These are phyloP conservation scores for Aspergillus nomiae DNA, from an alignment of 2,329 filamentous ascomycete species.

Conservation along the genomic window DNA sequence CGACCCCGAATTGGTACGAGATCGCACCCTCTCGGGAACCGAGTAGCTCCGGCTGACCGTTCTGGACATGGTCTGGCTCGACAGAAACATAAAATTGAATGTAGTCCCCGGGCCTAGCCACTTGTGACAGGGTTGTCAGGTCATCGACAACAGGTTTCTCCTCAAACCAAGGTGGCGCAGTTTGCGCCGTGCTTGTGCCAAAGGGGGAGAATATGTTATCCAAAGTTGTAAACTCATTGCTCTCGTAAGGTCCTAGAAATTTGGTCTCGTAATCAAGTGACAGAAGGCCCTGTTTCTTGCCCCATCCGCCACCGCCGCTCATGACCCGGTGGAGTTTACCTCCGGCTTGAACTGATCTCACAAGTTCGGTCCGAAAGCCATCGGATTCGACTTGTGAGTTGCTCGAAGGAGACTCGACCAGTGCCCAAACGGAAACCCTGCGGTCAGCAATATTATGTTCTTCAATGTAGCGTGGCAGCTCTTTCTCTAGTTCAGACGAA, in stretches of 20 bases:
- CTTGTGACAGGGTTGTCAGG: constrained; percentile 42
- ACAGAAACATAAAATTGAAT: constrained; percentile 45
- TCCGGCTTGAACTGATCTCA: constrained; percentile 31
- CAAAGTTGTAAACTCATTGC: constrained; percentile 21
- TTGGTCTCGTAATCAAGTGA: constrained; percentile 44
- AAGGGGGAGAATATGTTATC: constrained; percentile 27
- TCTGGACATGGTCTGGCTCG: constrained; percentile 17
- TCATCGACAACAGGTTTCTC: constrained; percentile 29
- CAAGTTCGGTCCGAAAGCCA: constrained; percentile 25
- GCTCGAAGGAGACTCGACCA: constrained; percentile 35
- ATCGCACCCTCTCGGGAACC: constrained; percentile 13
- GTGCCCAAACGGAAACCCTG: constrained; percentile 45
- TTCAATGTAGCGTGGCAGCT: constrained; percentile 42
- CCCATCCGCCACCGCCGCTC: constrained; percentile 48
- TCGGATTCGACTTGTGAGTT: constrained; percentile 10
- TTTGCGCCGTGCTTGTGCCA: constrained; percentile 5
- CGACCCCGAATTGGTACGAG: constrained; percentile 36
- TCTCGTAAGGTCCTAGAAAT: constrained; percentile 25
- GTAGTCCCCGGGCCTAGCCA: constrained; percentile 39
- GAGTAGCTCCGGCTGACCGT: not conserved
- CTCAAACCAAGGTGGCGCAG: constrained; percentile 24
- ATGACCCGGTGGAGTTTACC: constrained; percentile 45
- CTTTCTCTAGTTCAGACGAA: constrained; percentile 44
- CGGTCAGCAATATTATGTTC: constrained; percentile 40
- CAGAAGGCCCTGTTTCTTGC: constrained; percentile 48